Base-by-base conservation (phyloP, 495 filamentous ascomycete genomes). In the Hyaloscypha bicolor region DNA sequence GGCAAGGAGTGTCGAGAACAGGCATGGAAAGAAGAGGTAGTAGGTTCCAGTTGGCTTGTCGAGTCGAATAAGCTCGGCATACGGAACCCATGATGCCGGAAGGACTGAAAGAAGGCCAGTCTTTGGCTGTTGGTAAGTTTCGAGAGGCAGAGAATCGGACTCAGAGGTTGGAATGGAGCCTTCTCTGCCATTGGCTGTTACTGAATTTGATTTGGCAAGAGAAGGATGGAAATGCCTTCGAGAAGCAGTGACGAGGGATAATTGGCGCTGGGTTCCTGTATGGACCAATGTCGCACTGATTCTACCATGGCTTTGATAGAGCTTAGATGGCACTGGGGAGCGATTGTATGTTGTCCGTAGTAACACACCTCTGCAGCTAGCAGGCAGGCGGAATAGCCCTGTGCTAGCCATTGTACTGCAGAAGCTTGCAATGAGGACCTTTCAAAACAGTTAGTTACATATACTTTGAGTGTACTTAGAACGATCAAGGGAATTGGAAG, bases 31-130 rank as follows among this genome's bases (percentile, higher is more conserved):
- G 84, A 90, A 97, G 33, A 99, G 90, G 77, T 98, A 98, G 79
- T 95, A 94, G 53, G 94, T 92, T 70, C 95, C 95, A 0, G 92
- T 88, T 29, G 95, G 95, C 79, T 98, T 98, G 79, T 99, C 94
- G 69, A 98, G 86, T 19, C 95, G 89, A 69, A 93, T 82, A 22
- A 99, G 85, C 73, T 99, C 95, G n/a, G 91, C 95, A 73, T 97
- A 97, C 3, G 95, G 95, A 62, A 97, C 83, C 85, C 90, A 89
- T 64, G 90, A 85, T 19, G 73, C 61, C 9, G 95, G 95, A 37
- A 99, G 83, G 57, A 76, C 79, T 3, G 94, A 92, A 63, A 97
- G 79, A 22, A 97, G 75, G 56, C 94, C 94, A 6, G 85, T 90
- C 25, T 82, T 86, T 6, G 94, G 94, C 6, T 88, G 85, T 30